These are phyloP conservation scores for Hanseniaspora hatyaiensis DNA, from an alignment of 805 yeast genomes.

Conservation along the genomic window DNA sequence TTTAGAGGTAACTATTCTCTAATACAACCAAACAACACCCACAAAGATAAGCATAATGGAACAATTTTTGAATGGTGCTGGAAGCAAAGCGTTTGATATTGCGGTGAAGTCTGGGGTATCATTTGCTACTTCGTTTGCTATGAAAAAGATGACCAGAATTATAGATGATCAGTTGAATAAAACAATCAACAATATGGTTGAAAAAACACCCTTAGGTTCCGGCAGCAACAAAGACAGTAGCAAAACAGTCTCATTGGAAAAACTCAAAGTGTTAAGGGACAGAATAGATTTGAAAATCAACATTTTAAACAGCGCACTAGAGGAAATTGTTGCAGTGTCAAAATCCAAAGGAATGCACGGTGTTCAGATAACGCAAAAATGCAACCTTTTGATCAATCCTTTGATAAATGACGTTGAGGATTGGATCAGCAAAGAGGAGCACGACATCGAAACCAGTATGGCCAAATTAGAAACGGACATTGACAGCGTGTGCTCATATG, in stretches of 20 bases:
- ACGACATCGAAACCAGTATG: background rate
- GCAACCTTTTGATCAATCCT: slow-evolving; percentile 45
- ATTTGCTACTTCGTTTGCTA: slow-evolving; percentile 61
- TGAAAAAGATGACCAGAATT: slow-evolving; percentile 48
- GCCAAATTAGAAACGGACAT: background rate
- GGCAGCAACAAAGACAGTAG: too few species aligned
- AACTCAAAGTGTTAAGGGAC: slow-evolving; percentile 34
- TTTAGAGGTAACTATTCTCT: too few species aligned
- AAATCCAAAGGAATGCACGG: slow-evolving; percentile 54
- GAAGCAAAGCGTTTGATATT: slow-evolving; percentile 67
- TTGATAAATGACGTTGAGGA: slow-evolving; percentile 28
- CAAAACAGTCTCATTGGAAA: slow-evolving; percentile 23
- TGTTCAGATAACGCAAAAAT: slow-evolving; percentile 40
- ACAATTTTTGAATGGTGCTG: slow-evolving; percentile 42
- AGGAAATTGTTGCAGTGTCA: slow-evolving; percentile 44
- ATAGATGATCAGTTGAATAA: slow-evolving; percentile 25
- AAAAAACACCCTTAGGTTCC: slow-evolving; percentile 14
- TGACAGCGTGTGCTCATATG: slow-evolving; percentile 6
- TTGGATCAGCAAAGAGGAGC: background rate
- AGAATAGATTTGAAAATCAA: slow-evolving; percentile 47
- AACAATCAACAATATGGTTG: slow-evolving; percentile 29
- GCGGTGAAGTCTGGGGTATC: slow-evolving; percentile 69
- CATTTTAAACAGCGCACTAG: slow-evolving; percentile 56
- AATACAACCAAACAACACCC: too few species aligned
- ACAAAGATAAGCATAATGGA: too few species aligned